phyloP scores from a whole-genome alignment of 73 alveolate species.

The Tetrahymena elliotti region DNA sequence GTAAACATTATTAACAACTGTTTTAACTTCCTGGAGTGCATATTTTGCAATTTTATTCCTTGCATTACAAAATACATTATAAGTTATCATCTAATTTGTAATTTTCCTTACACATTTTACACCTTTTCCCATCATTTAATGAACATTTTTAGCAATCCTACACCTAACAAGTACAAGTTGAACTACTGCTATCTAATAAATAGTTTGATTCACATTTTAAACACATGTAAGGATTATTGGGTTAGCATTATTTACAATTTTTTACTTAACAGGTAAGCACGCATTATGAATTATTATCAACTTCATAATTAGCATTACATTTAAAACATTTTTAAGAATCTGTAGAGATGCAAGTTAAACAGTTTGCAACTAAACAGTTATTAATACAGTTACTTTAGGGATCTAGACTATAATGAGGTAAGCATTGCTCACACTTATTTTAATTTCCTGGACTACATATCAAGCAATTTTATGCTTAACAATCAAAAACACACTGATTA shows the following conservation, averaged over 20 bases:
- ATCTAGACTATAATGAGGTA: too few relatives aligned
- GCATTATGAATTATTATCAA: neutral
- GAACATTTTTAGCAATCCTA: neutral
- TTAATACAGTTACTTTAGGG: too few relatives aligned
- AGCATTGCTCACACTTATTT: too few relatives aligned
- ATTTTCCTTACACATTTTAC: neutral
- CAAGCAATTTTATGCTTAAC: neutral
- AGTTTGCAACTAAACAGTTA: too few relatives aligned
- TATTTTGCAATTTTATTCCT: neutral
- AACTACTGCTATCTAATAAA: neutral
- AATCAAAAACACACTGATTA: neutral
- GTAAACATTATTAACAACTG: neutral
- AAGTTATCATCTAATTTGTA: neutral
- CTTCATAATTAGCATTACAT: neutral
- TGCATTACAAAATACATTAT: neutral
- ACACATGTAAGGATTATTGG: neutral
- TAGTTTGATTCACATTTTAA: neutral
- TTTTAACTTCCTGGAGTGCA: neutral
- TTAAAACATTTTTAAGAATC: neutral
- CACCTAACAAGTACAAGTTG: neutral
- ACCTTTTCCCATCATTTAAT: neutral
- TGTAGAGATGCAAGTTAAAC: neutral
- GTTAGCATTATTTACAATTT: neutral
- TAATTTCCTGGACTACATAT: too few relatives aligned
- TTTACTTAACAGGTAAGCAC: neutral